Percentiles rank a stretch among this genome's conserved stretches.
Conservation (phyloP, 2,329 filamentous ascomycete species). For the Penicillium sp. region DNA sequence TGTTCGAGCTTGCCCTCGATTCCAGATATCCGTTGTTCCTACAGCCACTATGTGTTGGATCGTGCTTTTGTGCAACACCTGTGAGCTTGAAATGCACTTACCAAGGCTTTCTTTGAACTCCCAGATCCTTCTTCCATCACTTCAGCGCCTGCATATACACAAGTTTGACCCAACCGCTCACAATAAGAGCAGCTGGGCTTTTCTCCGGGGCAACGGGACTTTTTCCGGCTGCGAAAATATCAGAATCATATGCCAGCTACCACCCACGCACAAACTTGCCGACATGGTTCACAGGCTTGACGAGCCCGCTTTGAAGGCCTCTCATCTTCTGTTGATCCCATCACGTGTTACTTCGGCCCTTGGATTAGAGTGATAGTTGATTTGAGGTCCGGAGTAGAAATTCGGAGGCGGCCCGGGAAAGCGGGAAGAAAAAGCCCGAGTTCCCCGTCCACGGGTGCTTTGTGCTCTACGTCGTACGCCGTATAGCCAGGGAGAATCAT, state of each 20-base stretch:
- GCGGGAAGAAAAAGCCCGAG: not conserved
- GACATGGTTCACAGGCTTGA: constrained; percentile 36
- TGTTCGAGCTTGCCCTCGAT: constrained; percentile 26
- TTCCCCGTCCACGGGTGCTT: not conserved
- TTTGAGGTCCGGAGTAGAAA: not conserved
- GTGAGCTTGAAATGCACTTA: not conserved
- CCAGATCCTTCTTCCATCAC: constrained; percentile 2
- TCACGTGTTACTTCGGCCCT: not conserved
- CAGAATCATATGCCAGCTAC: not conserved
- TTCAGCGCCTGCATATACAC: constrained; percentile 26
- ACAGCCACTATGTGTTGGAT: not conserved
- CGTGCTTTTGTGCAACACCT: not conserved
- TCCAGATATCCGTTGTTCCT: constrained; percentile 21
- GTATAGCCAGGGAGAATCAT: too few relatives aligned
- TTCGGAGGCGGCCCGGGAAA: constrained; percentile 1
- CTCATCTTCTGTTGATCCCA: constrained; percentile 15
- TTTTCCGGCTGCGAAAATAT: constrained; percentile 29
- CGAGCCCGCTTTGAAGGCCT: constrained; percentile 21
- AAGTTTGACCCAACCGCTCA: constrained; percentile 32
- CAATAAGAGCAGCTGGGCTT: constrained; percentile 36
- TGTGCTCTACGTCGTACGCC: too few relatives aligned
- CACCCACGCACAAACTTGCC: constrained; percentile 19
- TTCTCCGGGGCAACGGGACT: constrained; percentile 35
- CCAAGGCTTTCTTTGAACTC: constrained; percentile 13
- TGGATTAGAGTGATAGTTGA: not conserved